Evolutionary conservation across 106 monocot species (phyloP).

Genomic region (Narthecium ossifragum): DNA sequence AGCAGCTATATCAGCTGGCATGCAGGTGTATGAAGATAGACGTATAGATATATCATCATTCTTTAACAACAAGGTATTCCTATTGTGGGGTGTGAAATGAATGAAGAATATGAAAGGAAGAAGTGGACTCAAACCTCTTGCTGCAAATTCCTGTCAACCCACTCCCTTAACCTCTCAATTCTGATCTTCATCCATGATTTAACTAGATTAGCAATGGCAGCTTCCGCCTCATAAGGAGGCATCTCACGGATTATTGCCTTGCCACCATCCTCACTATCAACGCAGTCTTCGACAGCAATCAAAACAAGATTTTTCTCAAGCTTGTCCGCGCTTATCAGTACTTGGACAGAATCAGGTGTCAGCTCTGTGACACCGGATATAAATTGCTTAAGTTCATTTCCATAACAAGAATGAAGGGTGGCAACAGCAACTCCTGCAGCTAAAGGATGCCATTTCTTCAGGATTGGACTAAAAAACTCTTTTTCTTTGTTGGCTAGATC

Average conservation of each 20-base stretch:
- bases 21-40: too few relatives aligned
- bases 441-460: constrained; percentile 89
- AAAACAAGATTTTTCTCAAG: constrained; percentile 89
- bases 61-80: too few relatives aligned
- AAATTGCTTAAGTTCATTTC: constrained; percentile 94
- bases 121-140: constrained; percentile 64
- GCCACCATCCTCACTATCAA: constrained; percentile 99
- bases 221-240: constrained; percentile 93
- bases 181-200: constrained; percentile 77
- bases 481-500: constrained; percentile 85
- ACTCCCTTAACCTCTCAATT: constrained; percentile 65
- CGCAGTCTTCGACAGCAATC: constrained; percentile 92
- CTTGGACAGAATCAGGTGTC: constrained; percentile 78
- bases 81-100: too few relatives aligned
- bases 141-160: constrained; percentile 78
- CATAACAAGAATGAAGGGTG: constrained; percentile 92
- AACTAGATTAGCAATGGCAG: constrained; percentile 67
- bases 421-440: constrained; percentile 94
- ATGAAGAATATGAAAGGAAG: too few relatives aligned
- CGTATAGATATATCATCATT: too few relatives aligned
- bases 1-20: too few relatives aligned
- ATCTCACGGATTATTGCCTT: constrained; percentile 89
- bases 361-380: constrained; percentile 67
- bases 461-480: constrained; percentile 75
- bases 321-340: constrained; percentile 88